A percentile compares a stretch with the other conserved stretches of the same genome.
Conservation (phyloP, 2,329 filamentous ascomycete species). For the Calonectria hongkongensis region DNA sequence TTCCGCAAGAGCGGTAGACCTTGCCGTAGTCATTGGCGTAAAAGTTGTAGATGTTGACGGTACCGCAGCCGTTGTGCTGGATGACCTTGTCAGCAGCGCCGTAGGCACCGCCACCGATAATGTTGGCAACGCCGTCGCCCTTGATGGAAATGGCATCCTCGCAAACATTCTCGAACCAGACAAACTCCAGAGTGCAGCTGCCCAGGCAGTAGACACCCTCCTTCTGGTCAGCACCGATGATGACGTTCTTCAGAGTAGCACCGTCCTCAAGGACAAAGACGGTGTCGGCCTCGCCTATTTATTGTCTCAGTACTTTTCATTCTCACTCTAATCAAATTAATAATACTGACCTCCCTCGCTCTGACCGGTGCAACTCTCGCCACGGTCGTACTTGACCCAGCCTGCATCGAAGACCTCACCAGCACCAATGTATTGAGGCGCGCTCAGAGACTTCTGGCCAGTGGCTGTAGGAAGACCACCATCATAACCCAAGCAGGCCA, state of each 20-base stretch:
- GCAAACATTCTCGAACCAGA: constrained; percentile 70
- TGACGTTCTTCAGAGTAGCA: constrained; percentile 66
- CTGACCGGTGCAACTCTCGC: constrained; percentile 64
- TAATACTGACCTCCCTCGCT: constrained; percentile 61
- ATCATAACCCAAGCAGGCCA: constrained; percentile 54
- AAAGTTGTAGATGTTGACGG: constrained; percentile 63
- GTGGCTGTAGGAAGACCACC: constrained; percentile 57
- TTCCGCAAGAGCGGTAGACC: constrained; percentile 55
- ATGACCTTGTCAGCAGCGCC: constrained; percentile 62
- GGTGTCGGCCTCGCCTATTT: constrained; percentile 55
- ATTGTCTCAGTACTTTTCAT: constrained; percentile 9
- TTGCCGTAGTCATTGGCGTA: constrained; percentile 69
- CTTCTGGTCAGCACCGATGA: constrained; percentile 66
- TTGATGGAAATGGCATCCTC: constrained; percentile 58
- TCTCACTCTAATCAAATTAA: too few species aligned
- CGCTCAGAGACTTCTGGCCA: constrained; percentile 52
- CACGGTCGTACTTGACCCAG: constrained; percentile 63
- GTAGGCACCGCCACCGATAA: constrained; percentile 63
- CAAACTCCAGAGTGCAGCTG: constrained; percentile 65
- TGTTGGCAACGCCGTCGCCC: constrained; percentile 62
- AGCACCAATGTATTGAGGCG: constrained; percentile 55
- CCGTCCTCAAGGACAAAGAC: constrained; percentile 65
- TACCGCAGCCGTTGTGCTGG: constrained; percentile 67
- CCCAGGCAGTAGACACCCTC: constrained; percentile 69
- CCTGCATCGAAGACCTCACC: constrained; percentile 57